Evolutionary conservation across 225 moss, liverwort and hornwort species (phyloP), one percentile per base, ranked within the genome.

Genomic region (Pseudisothecium myosuroides): DNA sequence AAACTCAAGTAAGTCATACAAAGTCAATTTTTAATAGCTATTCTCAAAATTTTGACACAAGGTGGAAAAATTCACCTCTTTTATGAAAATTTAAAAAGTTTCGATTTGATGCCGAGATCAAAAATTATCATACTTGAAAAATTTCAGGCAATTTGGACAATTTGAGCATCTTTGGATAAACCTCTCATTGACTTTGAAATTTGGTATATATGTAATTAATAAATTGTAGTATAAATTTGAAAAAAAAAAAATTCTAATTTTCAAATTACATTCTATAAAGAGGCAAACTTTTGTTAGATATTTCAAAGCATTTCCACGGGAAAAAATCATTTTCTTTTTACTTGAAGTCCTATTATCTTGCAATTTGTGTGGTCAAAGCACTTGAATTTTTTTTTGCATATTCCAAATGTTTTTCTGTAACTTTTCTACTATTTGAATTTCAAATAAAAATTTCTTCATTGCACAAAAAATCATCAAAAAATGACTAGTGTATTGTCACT

Each of bases 71-170:
- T 13, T 68, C 21, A n/a, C 22, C 7, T 68, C n/a, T 4, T n/a
- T 68, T 2, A 68, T n/a, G 2, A 6, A 1, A 6, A 11, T 34
- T 63, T 16, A 27, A 62, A 28, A 14, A 60, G 26, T 5, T 11
- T 26, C 2, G 1, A 28, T 28, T 64, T 0, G 17, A 17, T 37
- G 67, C 12, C 6, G 1, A 3, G 0, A n/a, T 68, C 7, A n/a
- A n/a, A 21, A n/a, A 0, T 21, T n/a, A 6, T 67, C 20, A 1
- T 20, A 1, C 1, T 0, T 63, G 4, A 16, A 63, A 31, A 63
- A 20, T 3, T 37, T 37, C 5, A 17, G 0, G 4, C 20, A 20
- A 37, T 37, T 66, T n/a, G n/a, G n/a, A n/a, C n/a, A n/a, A n/a
- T n/a, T n/a, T n/a, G n/a, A n/a, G n/a, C n/a, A n/a, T n/a, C n/a